Percentiles rank a stretch among this genome's conserved stretches.
Conservation (phyloP, 768 basidiomycete genomes). For the Podaxis carcinomalis region DNA sequence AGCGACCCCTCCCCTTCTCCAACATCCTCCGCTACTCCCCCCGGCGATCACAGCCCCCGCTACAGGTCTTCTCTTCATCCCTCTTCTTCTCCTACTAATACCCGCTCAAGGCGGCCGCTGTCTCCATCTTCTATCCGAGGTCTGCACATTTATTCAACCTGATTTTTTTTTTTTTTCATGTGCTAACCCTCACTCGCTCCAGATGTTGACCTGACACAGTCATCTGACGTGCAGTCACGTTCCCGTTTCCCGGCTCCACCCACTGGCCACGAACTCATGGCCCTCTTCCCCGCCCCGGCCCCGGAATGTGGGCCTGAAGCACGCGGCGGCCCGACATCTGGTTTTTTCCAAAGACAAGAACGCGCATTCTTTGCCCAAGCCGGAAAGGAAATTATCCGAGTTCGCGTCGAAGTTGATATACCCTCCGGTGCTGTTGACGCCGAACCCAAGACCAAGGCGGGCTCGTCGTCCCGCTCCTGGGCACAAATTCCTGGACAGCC, state of each 20-base stretch:
- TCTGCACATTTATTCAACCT: conserved; percentile 18
- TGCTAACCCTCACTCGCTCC: conserved; percentile 6
- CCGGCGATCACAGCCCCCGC: conserved; percentile 37
- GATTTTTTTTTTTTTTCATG: not conserved
- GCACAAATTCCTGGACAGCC: conserved; percentile 17
- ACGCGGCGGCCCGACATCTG: conserved; percentile 62
- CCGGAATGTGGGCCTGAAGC: conserved; percentile 54
- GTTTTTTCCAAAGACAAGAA: conserved; percentile 72
- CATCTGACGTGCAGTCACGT: conserved; percentile 42
- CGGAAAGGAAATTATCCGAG: conserved; percentile 73
- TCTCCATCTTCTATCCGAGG: conserved; percentile 64
- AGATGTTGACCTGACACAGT: conserved; percentile 65
- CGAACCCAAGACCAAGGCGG: conserved; percentile 24
- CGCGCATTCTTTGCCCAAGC: conserved; percentile 79
- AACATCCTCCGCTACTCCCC: conserved; percentile 39
- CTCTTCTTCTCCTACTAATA: conserved; percentile 28
- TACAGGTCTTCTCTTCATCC: conserved; percentile 23
- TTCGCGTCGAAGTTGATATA: conserved; percentile 67
- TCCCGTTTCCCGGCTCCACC: conserved; percentile 68
- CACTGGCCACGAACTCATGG: conserved; percentile 82
- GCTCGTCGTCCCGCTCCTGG: conserved; percentile 20
- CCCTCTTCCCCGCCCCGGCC: conserved; percentile 71
- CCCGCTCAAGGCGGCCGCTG: conserved; percentile 48
- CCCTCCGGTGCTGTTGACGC: conserved; percentile 27
- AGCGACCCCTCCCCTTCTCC: conserved; percentile 50